Conservation (phyloP, 1,139 yeast genomes). For the Candida sp. region DNA sequence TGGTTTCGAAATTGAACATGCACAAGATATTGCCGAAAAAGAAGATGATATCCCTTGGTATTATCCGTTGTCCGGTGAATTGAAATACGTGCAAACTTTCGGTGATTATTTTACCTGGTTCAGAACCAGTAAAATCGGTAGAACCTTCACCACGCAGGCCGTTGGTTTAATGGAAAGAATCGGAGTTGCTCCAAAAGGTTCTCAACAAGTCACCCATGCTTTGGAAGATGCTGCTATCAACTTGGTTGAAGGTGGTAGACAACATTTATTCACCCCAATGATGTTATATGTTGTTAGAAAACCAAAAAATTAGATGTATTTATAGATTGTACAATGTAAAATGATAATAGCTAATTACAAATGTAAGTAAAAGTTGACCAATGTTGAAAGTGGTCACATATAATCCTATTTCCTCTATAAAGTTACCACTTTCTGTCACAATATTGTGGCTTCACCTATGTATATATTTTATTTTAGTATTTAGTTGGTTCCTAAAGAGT, state of each 20-base stretch:
- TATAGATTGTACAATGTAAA: not conserved
- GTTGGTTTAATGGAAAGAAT: conserved; percentile 79
- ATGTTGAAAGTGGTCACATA: no score
- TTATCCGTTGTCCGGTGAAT: conserved; percentile 93
- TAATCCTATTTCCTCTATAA: no score
- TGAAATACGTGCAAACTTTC: conserved; percentile 78
- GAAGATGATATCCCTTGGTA: conserved; percentile 95
- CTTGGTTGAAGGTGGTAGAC: conserved; percentile 89
- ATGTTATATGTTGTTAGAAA: conserved; percentile 85
- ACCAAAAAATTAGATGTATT: conserved; percentile 39
- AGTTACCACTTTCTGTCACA: no score
- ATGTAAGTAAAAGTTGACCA: no score
- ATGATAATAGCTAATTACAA: no score
- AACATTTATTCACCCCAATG: conserved; percentile 93
- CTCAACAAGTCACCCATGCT: conserved; percentile 85
- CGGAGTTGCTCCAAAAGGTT: conserved; percentile 93
- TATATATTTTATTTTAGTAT: no score
- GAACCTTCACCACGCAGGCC: conserved; percentile 76
- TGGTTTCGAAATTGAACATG: conserved; percentile 78
- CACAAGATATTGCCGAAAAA: conserved; percentile 78
- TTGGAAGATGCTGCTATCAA: conserved; percentile 97
- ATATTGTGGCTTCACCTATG: no score
- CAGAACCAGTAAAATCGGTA: conserved; percentile 87
- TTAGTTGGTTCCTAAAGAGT: no score
- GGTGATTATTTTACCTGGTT: conserved; percentile 80